Evolutionary conservation across 2,329 filamentous ascomycete species (phyloP).

Genomic region (Aspergillus sclerotialis): DNA sequence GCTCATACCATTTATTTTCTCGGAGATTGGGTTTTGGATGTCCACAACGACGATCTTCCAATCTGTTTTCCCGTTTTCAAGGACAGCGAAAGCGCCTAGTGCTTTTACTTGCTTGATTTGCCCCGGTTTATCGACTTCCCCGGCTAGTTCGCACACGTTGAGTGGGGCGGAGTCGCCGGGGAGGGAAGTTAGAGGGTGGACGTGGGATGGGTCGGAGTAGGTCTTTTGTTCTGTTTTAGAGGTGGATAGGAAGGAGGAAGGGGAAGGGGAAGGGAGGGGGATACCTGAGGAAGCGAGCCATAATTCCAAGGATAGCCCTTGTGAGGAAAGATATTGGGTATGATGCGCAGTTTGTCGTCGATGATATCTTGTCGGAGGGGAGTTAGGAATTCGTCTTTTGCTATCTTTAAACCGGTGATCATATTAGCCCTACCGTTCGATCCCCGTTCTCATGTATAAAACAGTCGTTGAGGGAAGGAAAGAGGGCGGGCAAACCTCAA

Average conservation of each 20-base stretch:
- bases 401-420: no score
- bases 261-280: neutral
- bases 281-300: conserved; percentile 83
- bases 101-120: conserved; percentile 96
- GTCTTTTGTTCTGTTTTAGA: conserved; percentile 52
- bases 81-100: conserved; percentile 85
- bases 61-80: conserved; percentile 93
- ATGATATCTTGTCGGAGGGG: conserved; percentile 91
- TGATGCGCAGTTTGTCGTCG: conserved; percentile 90
- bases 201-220: conserved; percentile 83
- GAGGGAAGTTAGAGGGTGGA: conserved; percentile 88
- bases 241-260: neutral
- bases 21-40: conserved; percentile 72
- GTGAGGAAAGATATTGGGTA: conserved; percentile 96
- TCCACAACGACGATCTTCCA: conserved; percentile 97
- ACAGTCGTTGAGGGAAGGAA: conserved; percentile 1
- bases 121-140: conserved; percentile 77
- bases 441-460: neutral
- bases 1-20: conserved; percentile 87
- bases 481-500: conserved; percentile 80
- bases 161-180: conserved; percentile 93
- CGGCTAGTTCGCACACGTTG: conserved; percentile 90
- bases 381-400: conserved; percentile 84
- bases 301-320: conserved; percentile 98
- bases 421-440: neutral